Evolutionary conservation across 1,139 yeast species (phyloP), one percentile per base, ranked within the genome.

Genomic region (Geotrichum aggregatum): DNA sequence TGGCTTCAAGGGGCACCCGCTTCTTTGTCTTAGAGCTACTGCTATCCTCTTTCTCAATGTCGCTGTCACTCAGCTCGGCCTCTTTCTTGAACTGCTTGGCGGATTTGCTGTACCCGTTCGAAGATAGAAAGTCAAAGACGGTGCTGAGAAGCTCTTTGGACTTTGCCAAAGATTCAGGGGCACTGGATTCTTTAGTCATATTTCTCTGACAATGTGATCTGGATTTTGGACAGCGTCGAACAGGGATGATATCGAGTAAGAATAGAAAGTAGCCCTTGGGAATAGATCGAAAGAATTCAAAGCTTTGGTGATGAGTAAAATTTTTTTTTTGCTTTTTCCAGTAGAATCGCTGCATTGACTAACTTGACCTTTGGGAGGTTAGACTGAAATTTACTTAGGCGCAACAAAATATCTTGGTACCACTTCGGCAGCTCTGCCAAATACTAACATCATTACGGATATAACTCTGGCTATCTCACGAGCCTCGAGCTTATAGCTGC

Each of bases 51-150:
- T 52, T 39, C 30, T 40, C 30, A 24, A 52, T 13, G 19, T 33
- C 47, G 10, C 49, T 39, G 18, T 45, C 49, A 21, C 52, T 35
- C 5, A 48, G 36, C 16, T 39, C 39, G 10, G 54, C 46, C 47
- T 61, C 63, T 36, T 58, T 60, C 33, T 34, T 44, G 19, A 61
- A 55, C 22, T 55, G 50, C 44, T 57, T 57, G 31, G 61, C 61
- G 8, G 64, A 54, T 41, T 54, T 56, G 28, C 24, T 28, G 19
- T 54, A 55, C 11, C 59, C 61, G 47, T 61, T 56, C n/a, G 52
- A 49, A 3, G 26, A 40, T 31, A 61, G 44, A 41, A 59, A 61
- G 18, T 49, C 44, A 33, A 50, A 40, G 13, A 61, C 57, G 28
- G 35, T 54, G 40, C 56, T 43, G 13, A 53, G 41, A 38, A 52